Evolutionary conservation across 2,329 filamentous ascomycete genomes (phyloP).

Genomic region (Arthrobotrys pseudoclavata): DNA sequence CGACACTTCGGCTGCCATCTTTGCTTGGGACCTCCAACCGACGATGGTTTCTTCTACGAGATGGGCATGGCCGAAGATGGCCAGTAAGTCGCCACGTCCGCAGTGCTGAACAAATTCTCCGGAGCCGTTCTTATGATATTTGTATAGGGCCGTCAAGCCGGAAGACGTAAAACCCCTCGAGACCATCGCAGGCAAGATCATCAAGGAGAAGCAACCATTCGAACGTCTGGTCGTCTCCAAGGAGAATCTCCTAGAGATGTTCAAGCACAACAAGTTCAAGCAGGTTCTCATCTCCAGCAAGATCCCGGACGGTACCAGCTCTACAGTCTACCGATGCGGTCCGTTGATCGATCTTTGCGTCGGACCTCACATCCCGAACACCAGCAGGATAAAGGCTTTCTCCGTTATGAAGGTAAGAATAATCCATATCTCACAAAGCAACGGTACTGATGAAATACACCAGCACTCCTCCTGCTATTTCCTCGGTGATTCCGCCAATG

Average conservation of each 20-base stretch:
- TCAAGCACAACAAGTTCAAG: conserved; percentile 98
- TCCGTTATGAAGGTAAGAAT: conserved; percentile 81
- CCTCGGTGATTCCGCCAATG: conserved; percentile 91
- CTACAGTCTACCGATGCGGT: conserved; percentile 94
- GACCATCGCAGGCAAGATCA: conserved; percentile 81
- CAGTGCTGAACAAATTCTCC: not conserved
- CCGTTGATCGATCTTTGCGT: conserved; percentile 95
- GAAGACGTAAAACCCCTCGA: conserved; percentile 88
- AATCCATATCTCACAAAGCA: not conserved
- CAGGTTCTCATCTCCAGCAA: conserved; percentile 96
- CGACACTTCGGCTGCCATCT: conserved; percentile 89
- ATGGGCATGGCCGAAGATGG: conserved; percentile 83
- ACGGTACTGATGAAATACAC: conserved; percentile 65
- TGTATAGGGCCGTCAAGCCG: conserved; percentile 74
- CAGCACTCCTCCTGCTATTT: conserved; percentile 87
- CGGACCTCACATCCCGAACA: conserved; percentile 94
- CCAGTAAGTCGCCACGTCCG: conserved; percentile 52
- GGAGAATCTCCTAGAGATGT: conserved; percentile 93
- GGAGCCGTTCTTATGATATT: not conserved
- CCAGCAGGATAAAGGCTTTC: conserved; percentile 93
- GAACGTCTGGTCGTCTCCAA: conserved; percentile 90
- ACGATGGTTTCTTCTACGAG: conserved; percentile 96
- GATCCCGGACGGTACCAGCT: conserved; percentile 87
- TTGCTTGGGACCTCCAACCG: conserved; percentile 92
- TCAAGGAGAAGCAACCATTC: conserved; percentile 97